phyloP scores from a whole-genome alignment of 2,329 filamentous ascomycete genomes.

The Emmonsiellopsis sp. region DNA sequence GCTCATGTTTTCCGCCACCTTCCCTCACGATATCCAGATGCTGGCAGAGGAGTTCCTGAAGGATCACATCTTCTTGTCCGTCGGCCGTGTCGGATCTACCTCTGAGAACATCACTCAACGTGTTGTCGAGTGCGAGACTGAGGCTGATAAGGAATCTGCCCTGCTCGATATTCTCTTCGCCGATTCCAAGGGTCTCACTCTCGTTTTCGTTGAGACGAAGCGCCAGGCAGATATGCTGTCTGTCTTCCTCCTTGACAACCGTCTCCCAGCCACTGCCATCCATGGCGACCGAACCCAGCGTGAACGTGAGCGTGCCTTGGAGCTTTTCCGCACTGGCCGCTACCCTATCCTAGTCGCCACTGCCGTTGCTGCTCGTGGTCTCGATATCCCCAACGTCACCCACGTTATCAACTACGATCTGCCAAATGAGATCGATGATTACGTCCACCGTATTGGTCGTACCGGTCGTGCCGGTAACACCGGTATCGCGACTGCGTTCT shows the following conservation, averaged over 20 bases:
- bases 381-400: constrained; percentile 92
- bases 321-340: constrained; percentile 92
- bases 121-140: constrained; percentile 94
- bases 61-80: constrained; percentile 98
- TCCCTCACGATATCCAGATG: constrained; percentile 98
- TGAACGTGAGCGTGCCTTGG: constrained; percentile 93
- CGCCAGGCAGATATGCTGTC: constrained; percentile 97
- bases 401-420: constrained; percentile 99
- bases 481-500: constrained; percentile 95
- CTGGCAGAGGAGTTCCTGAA: constrained; percentile 97
- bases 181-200: constrained; percentile 71
- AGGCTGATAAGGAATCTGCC: constrained; percentile 93
- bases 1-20: constrained; percentile 99
- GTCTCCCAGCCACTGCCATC: constrained; percentile 95
- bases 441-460: constrained; percentile 98
- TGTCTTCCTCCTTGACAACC: constrained; percentile 97
- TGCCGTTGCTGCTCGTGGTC: constrained; percentile 81
- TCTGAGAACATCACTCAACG: constrained; percentile 99
- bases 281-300: constrained; percentile 98
- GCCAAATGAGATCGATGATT: constrained; percentile 97
- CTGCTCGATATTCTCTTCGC: constrained; percentile 96
- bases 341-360: constrained; percentile 96
- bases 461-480: constrained; percentile 99
- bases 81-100: constrained; percentile 95
- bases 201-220: constrained; percentile 99